Conservation (phyloP, 164 flowering plant species). For the Berberis vulgaris region DNA sequence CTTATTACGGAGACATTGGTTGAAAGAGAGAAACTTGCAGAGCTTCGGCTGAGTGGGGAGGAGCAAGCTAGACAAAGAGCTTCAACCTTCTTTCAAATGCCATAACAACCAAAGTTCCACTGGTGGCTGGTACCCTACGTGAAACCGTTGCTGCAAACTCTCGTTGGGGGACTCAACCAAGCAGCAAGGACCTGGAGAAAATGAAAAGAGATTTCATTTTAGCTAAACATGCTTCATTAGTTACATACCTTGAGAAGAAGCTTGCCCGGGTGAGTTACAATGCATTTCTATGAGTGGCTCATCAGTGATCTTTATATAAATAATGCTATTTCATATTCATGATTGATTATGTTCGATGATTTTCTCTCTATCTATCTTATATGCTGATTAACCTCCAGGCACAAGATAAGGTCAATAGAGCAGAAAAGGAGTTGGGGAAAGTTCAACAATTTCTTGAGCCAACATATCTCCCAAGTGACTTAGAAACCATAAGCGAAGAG, state of each 20-base stretch:
- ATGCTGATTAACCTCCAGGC: slow-evolving; percentile 34
- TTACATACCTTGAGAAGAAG: slow-evolving; percentile 56
- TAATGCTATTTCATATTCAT: neutral
- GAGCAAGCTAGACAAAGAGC: slow-evolving; percentile 57
- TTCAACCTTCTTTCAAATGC: slow-evolving; percentile 23
- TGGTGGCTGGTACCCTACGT: slow-evolving; percentile 85
- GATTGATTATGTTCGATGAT: neutral
- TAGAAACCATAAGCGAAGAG: slow-evolving; percentile 78
- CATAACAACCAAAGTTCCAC: slow-evolving; percentile 30
- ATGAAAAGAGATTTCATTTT: slow-evolving; percentile 54
- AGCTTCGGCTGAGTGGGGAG: slow-evolving; percentile 55
- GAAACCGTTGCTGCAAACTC: slow-evolving; percentile 77
- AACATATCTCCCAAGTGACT: slow-evolving; percentile 64
- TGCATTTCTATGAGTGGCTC: neutral
- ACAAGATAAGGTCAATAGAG: slow-evolving; percentile 49
- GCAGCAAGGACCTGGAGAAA: slow-evolving; percentile 43
- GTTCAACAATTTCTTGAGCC: slow-evolving; percentile 59
- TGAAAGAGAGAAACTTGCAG: slow-evolving; percentile 45
- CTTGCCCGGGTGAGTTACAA: slow-evolving; percentile 46
- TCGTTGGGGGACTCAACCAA: slow-evolving; percentile 62
- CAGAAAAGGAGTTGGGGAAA: slow-evolving; percentile 61
- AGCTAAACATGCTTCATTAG: slow-evolving; percentile 50
- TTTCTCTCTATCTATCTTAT: neutral
- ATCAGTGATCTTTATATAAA: neutral
- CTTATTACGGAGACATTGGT: slow-evolving; percentile 34